These are phyloP conservation scores for Primulina huaijiensis DNA, from an alignment of 257 asterid species.

Conservation along the genomic window DNA sequence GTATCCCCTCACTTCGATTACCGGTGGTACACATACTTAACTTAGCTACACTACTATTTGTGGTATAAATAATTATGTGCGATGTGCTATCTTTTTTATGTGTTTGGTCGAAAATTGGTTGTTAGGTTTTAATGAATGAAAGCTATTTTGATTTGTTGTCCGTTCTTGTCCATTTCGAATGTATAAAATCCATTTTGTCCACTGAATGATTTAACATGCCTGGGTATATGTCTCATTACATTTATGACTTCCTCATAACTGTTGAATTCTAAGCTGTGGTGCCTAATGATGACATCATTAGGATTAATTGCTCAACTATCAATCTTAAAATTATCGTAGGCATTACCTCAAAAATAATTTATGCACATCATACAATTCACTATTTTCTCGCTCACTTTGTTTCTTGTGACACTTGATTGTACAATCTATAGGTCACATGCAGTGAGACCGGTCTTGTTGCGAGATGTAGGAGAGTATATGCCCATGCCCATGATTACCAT, in stretches of 20 bases:
- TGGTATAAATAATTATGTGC: neutral
- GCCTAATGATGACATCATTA: neutral
- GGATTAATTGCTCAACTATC: neutral
- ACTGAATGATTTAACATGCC: conserved; percentile 3
- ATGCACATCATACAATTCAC: conserved; percentile 7
- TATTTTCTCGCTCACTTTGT: neutral
- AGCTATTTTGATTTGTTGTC: conserved; percentile 14
- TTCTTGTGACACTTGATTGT: conserved; percentile 26
- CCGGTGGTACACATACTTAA: conserved; percentile 92
- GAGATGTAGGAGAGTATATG: conserved; percentile 81
- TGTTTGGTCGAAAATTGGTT: neutral
- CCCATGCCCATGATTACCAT: conserved; percentile 91
- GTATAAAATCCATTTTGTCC: neutral
- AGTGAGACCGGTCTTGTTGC: conserved; percentile 73
- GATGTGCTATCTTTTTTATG: neutral
- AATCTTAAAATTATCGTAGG: conserved; percentile 8
- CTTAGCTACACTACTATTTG: conserved; percentile 31
- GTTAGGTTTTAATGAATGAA: conserved; percentile 8
- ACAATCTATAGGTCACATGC: conserved; percentile 60
- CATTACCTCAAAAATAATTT: conserved; percentile 9
- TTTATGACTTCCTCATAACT: conserved; percentile 11
- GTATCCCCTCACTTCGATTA: conserved; percentile 70
- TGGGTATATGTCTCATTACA: conserved; percentile 14
- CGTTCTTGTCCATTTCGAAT: conserved; percentile 6
- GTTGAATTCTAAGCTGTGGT: conserved; percentile 9